Evolutionary conservation across 768 basidiomycete species (phyloP).

Genomic region (Mycena rosella): DNA sequence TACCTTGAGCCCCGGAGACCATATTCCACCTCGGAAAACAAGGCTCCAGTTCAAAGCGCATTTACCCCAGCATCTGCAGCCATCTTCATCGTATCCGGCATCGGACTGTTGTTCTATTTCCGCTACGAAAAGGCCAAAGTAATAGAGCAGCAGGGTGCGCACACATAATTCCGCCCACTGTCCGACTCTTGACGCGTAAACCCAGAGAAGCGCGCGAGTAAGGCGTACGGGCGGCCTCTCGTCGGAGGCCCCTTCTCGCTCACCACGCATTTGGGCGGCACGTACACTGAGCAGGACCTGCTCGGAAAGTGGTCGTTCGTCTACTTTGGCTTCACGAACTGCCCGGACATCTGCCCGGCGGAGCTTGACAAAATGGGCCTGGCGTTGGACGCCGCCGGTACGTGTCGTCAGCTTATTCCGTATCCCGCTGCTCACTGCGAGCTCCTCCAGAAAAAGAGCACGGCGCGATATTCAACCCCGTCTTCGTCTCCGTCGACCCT

Average conservation of each 20-base stretch:
- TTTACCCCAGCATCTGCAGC: slow-evolving; percentile 90
- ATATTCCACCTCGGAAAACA: slow-evolving; percentile 24
- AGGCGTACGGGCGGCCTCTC: slow-evolving; percentile 84
- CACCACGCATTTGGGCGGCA: slow-evolving; percentile 70
- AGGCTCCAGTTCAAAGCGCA: slow-evolving; percentile 80
- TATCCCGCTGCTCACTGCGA: neutral
- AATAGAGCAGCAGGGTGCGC: slow-evolving; percentile 77
- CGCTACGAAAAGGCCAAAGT: slow-evolving; percentile 86
- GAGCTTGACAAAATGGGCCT: slow-evolving; percentile 95
- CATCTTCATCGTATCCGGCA: slow-evolving; percentile 86
- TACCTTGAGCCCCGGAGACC: slow-evolving; percentile 25
- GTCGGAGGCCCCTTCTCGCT: slow-evolving; percentile 94
- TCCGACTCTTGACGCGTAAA: slow-evolving; percentile 1
- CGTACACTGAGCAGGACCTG: slow-evolving; percentile 88
- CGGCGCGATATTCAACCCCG: slow-evolving; percentile 82
- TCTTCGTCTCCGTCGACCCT: slow-evolving; percentile 98
- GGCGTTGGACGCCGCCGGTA: slow-evolving; percentile 81
- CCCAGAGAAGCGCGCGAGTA: slow-evolving; percentile 76
- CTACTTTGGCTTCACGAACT: slow-evolving; percentile 99
- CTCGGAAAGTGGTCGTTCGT: slow-evolving; percentile 92
- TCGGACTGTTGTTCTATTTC: slow-evolving; percentile 91
- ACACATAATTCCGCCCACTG: slow-evolving; percentile 21
- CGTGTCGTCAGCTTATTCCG: slow-evolving; percentile 41
- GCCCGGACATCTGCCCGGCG: slow-evolving; percentile 98
- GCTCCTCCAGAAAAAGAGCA: slow-evolving; percentile 69